phyloP scores from a whole-genome alignment of 2,329 filamentous ascomycete species.

The Clarireedia homoeocarpa region DNA sequence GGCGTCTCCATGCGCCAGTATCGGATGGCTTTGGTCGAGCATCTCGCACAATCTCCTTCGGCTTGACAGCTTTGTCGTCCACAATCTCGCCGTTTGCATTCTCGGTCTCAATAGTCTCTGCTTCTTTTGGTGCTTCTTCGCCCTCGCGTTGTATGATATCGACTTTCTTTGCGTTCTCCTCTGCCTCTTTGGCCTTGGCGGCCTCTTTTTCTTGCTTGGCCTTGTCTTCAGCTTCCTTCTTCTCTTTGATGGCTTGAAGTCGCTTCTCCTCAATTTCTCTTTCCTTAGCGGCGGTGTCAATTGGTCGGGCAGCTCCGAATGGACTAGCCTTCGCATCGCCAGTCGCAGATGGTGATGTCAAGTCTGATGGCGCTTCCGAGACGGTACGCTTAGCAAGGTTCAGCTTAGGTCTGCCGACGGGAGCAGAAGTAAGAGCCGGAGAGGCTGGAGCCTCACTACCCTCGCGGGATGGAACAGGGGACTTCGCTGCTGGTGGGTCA shows the following conservation, averaged over 20 bases:
- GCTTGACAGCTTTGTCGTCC: conserved; percentile 43
- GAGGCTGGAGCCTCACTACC: conserved; percentile 70
- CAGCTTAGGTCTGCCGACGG: conserved; percentile 65
- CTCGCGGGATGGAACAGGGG: conserved; percentile 61
- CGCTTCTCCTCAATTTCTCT: conserved; percentile 86
- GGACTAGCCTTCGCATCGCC: conserved; percentile 80
- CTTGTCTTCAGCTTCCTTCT: conserved; percentile 61
- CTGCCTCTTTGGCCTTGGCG: conserved; percentile 29
- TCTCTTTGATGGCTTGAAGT: conserved; percentile 64
- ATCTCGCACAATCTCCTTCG: conserved; percentile 38
- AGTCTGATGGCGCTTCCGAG: conserved; percentile 53
- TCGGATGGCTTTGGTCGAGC: conserved; percentile 49
- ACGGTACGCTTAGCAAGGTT: conserved; percentile 90
- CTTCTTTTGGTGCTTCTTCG: conserved; percentile 28
- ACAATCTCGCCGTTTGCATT: conserved; percentile 31
- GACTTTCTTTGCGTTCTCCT: conserved; percentile 31
- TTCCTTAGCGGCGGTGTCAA: conserved; percentile 86
- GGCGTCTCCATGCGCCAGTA: conserved; percentile 52
- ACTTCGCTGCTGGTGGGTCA: conserved; percentile 49
- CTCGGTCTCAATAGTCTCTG: conserved; percentile 28
- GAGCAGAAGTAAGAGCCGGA: conserved; percentile 48
- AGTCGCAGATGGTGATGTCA: conserved; percentile 40
- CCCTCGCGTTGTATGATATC: conserved; percentile 25
- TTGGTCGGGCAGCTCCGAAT: conserved; percentile 88
- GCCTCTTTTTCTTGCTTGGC: conserved; percentile 56